These are phyloP conservation scores for Discostella stelligeroides DNA, from an alignment of 108 stramenopile species.

Conservation along the genomic window DNA sequence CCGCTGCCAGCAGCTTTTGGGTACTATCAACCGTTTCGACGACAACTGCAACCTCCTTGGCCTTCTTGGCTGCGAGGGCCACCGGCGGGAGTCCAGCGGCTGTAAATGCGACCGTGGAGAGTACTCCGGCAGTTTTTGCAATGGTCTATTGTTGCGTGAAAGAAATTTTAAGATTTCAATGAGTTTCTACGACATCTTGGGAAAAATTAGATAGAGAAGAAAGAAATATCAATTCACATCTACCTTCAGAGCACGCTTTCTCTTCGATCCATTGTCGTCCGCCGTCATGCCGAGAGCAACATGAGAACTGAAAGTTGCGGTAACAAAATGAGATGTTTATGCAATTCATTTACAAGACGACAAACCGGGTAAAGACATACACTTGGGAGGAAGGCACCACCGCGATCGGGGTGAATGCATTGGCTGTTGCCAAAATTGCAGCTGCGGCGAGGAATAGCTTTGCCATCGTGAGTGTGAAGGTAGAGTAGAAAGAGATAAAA, in stretches of 20 bases:
- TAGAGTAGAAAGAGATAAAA: too few species aligned
- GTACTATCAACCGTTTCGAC: slow-evolving; percentile 67
- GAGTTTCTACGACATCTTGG: not conserved
- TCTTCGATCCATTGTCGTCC: slow-evolving; percentile 56
- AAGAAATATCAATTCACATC: slow-evolving; percentile 4
- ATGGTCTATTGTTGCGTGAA: slow-evolving; percentile 38
- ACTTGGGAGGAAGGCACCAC: slow-evolving; percentile 23
- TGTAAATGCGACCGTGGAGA: slow-evolving; percentile 66
- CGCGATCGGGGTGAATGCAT: slow-evolving; percentile 36
- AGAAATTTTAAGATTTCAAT: not conserved
- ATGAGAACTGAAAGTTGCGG: slow-evolving; percentile 15
- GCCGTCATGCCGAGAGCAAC: slow-evolving; percentile 65
- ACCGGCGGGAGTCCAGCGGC: slow-evolving; percentile 67
- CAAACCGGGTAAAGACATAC: slow-evolving; percentile 6
- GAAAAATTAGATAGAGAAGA: too few species aligned
- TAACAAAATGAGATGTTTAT: too few species aligned
- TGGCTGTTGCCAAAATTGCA: slow-evolving; percentile 35
- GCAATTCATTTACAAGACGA: not conserved
- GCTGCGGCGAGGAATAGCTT: slow-evolving; percentile 37
- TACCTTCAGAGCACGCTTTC: slow-evolving; percentile 74
- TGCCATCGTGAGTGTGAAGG: too few species aligned
- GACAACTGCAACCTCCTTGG: slow-evolving; percentile 60
- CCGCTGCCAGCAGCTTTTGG: slow-evolving; percentile 64
- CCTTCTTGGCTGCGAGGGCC: slow-evolving; percentile 68
- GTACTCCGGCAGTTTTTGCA: slow-evolving; percentile 70